Percentiles rank a stretch among this genome's conserved stretches.
Evolutionary conservation across 306 rosid genomes (phyloP).

Genomic region (Casuarina glauca): DNA sequence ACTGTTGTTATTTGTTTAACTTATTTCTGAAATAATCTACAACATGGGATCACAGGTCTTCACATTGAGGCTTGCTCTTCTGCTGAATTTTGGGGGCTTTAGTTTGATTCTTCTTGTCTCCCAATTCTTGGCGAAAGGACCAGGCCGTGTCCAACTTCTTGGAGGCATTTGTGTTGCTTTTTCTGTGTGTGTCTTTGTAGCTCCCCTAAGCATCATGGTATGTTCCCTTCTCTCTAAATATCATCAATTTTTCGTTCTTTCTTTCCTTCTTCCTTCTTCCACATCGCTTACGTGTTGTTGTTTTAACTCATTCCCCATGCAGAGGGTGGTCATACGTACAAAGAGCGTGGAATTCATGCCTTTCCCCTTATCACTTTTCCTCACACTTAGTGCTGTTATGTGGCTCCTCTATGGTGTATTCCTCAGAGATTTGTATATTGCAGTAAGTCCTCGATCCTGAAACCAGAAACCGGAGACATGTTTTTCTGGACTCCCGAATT

Average conservation of each 20-base stretch:
- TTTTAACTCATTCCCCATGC: constrained; percentile 1
- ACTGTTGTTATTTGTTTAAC: not conserved
- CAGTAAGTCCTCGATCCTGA: constrained; percentile 55
- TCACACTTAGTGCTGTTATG: constrained; percentile 74
- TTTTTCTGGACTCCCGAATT: not conserved
- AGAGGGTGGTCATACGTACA: constrained; percentile 87
- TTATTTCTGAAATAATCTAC: not conserved
- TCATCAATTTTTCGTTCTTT: not conserved
- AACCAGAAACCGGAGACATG: not conserved
- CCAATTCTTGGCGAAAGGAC: constrained; percentile 56
- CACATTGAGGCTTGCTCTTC: constrained; percentile 64
- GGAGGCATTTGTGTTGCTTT: constrained; percentile 88
- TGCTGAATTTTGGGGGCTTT: constrained; percentile 69
- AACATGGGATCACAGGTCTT: constrained; percentile 43
- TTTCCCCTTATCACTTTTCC: constrained; percentile 66
- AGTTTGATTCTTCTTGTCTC: constrained; percentile 64
- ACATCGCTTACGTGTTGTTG: not conserved
- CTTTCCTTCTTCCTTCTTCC: not conserved
- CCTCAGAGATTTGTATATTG: constrained; percentile 69
- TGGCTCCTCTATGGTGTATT: constrained; percentile 79
- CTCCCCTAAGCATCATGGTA: constrained; percentile 77
- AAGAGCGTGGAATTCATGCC: constrained; percentile 99
- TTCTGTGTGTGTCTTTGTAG: constrained; percentile 78
- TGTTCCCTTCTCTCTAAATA: not conserved
- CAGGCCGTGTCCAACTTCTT: constrained; percentile 54